phyloP scores from a whole-genome alignment of 768 basidiomycete genomes.

The Boletus tomentosulus region DNA sequence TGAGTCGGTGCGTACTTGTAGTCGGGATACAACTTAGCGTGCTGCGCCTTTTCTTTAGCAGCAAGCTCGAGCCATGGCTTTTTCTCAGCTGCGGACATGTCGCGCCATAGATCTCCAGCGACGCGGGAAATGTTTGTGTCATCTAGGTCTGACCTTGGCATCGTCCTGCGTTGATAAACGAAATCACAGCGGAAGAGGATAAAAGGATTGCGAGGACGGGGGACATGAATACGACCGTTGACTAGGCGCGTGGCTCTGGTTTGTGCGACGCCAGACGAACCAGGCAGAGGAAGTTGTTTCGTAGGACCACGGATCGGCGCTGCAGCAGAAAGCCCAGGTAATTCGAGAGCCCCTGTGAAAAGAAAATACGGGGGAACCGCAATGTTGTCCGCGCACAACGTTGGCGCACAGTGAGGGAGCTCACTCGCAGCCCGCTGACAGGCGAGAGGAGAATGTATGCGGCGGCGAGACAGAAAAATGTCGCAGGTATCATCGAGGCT shows the following conservation, averaged over 20 bases:
- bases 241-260: conserved; percentile 12
- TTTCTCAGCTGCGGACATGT: conserved; percentile 44
- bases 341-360: conserved; percentile 7
- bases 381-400: conserved; percentile 7
- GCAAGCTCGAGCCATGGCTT: conserved; percentile 52
- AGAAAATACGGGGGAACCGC: conserved; percentile 6
- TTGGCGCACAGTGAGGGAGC: conserved; percentile 2
- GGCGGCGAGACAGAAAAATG: conserved; percentile 25
- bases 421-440: conserved; percentile 11
- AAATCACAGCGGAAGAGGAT: conserved; percentile 77
- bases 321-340: neutral
- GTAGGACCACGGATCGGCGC: neutral
- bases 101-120: conserved; percentile 63
- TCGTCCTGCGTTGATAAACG: conserved; percentile 56
- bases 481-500: conserved; percentile 32
- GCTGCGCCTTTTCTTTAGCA: conserved; percentile 42
- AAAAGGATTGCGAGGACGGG: conserved; percentile 74
- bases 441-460: conserved; percentile 4
- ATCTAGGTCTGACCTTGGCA: conserved; percentile 52
- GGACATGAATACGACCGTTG: conserved; percentile 46
- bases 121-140: conserved; percentile 68
- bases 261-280: conserved; percentile 19
- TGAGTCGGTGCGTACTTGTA: conserved; percentile 39
- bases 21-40: conserved; percentile 38
- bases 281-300: conserved; percentile 25